These are phyloP conservation scores for Beverwykella pulmonaria DNA, from an alignment of 495 filamentous ascomycete species.

Conservation along the genomic window DNA sequence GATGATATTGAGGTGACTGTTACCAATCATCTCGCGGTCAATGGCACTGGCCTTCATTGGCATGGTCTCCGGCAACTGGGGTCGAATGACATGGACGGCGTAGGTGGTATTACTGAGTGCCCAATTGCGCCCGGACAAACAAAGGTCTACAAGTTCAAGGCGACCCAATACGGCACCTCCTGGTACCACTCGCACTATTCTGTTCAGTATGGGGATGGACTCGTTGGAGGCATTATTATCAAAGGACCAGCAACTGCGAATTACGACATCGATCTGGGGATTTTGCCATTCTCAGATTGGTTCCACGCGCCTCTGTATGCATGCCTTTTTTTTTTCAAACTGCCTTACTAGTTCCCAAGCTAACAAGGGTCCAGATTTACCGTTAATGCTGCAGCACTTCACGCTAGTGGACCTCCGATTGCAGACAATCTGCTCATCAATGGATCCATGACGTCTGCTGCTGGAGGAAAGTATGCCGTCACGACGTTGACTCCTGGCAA, in stretches of 20 bases:
- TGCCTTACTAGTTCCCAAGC: background rate
- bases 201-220: slow-evolving; percentile 47
- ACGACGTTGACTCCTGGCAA: slow-evolving; percentile 42
- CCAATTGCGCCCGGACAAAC: slow-evolving; percentile 44
- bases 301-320: slow-evolving; percentile 41
- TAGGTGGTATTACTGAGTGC: slow-evolving; percentile 47
- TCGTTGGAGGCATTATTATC: slow-evolving; percentile 45
- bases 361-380: slow-evolving; percentile 22
- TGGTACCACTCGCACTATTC: slow-evolving; percentile 48
- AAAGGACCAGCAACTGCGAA: slow-evolving; percentile 45
- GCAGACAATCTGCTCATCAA: slow-evolving; percentile 44
- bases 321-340: background rate
- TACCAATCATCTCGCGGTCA: slow-evolving; percentile 41
- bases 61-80: slow-evolving; percentile 46
- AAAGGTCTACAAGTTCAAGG: slow-evolving; percentile 45
- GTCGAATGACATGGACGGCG: slow-evolving; percentile 43
- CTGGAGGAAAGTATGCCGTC: slow-evolving; percentile 38
- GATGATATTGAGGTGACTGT: slow-evolving; percentile 43
- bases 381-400: slow-evolving; percentile 24
- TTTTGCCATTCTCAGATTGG: slow-evolving; percentile 45
- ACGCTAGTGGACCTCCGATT: slow-evolving; percentile 33
- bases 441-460: slow-evolving; percentile 40
- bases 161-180: slow-evolving; percentile 47
- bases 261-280: slow-evolving; percentile 48
- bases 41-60: slow-evolving; percentile 49